A percentile compares a stretch with the other conserved stretches of the same genome.
Conservation (phyloP, 2,329 filamentous ascomycete genomes). For the Fusarium sp. region DNA sequence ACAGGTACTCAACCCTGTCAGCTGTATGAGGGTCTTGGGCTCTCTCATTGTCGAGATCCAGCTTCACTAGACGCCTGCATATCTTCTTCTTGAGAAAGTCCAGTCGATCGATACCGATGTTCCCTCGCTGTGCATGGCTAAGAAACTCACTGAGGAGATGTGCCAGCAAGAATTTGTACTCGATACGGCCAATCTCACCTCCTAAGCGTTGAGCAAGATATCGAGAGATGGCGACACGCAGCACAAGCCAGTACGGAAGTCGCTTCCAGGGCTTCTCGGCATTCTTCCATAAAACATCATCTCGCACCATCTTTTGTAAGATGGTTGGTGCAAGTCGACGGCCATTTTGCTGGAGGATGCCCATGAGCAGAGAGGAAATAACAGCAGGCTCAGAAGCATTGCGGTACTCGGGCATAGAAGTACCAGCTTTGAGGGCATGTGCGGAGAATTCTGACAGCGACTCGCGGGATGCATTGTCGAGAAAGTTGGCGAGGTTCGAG, state of each 20-base stretch:
- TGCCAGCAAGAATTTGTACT: conserved; percentile 69
- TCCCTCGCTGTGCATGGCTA: conserved; percentile 46
- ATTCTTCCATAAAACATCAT: conserved; percentile 67
- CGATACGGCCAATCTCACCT: conserved; percentile 44
- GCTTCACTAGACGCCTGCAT: conserved; percentile 41
- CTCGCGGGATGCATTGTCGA: conserved; percentile 67
- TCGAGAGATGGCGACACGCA: conserved; percentile 69
- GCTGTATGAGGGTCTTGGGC: conserved; percentile 10
- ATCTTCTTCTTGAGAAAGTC: conserved; percentile 43
- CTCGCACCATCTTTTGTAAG: conserved; percentile 68
- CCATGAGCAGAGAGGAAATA: conserved; percentile 70
- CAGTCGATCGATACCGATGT: conserved; percentile 28
- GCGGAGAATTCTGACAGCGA: conserved; percentile 65
- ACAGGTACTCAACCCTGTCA: conserved; percentile 33
- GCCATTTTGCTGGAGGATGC: conserved; percentile 69
- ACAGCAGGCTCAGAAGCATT: conserved; percentile 69
- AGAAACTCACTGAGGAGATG: conserved; percentile 61
- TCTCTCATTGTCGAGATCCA: conserved; percentile 36
- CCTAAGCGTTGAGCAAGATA: conserved; percentile 57
- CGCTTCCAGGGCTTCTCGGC: conserved; percentile 70
- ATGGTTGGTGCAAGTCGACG: conserved; percentile 49
- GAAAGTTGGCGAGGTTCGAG: conserved; percentile 59
- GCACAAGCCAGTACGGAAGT: conserved; percentile 69
- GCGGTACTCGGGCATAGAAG: conserved; percentile 62
- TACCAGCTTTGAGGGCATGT: conserved; percentile 62